These are phyloP conservation scores for Chara braunii DNA, from an alignment of 139 green algal species.

Conservation along the genomic window DNA sequence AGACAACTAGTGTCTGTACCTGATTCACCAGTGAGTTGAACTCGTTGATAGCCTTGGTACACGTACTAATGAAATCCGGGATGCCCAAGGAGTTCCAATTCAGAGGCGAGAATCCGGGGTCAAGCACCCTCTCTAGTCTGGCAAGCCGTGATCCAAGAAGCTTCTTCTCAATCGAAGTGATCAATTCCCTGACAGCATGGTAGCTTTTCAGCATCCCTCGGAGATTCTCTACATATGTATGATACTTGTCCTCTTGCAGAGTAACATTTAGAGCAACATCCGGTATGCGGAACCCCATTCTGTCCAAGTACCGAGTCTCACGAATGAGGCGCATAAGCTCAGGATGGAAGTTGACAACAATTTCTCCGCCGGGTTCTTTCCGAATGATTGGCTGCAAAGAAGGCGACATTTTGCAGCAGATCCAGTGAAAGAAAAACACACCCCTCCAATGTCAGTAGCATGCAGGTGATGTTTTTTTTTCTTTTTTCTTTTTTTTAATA, in stretches of 20 bases:
- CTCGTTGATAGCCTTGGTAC: conserved; percentile 66
- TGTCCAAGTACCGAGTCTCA: conserved; percentile 78
- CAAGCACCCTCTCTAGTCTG: conserved; percentile 58
- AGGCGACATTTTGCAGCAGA: no score
- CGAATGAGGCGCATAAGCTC: conserved; percentile 63
- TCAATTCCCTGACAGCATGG: conserved; percentile 45
- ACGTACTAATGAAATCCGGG: conserved; percentile 62
- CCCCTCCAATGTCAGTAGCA: no score
- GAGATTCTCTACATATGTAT: conserved; percentile 60
- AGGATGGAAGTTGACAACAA: conserved; percentile 70
- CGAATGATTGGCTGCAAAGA: conserved; percentile 63
- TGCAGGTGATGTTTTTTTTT: no score
- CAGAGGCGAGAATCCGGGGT: conserved; percentile 67
- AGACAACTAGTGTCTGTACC: no score
- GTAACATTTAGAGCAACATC: conserved; percentile 71
- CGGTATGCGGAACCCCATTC: conserved; percentile 76
- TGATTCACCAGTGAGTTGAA: conserved; percentile 49
- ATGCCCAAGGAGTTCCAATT: conserved; percentile 91
- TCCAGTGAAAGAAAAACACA: no score
- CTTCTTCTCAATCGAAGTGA: conserved; percentile 49
- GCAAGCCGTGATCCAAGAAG: conserved; percentile 59
- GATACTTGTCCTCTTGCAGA: conserved; percentile 67
- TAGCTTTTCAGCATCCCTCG: conserved; percentile 67
- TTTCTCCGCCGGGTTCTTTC: conserved; percentile 39
- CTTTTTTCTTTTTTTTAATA: no score